A percentile compares a stretch with the other conserved stretches of the same genome.
phyloP scores from a whole-genome alignment of 306 rosid species.

The Vigna unguiculata region DNA sequence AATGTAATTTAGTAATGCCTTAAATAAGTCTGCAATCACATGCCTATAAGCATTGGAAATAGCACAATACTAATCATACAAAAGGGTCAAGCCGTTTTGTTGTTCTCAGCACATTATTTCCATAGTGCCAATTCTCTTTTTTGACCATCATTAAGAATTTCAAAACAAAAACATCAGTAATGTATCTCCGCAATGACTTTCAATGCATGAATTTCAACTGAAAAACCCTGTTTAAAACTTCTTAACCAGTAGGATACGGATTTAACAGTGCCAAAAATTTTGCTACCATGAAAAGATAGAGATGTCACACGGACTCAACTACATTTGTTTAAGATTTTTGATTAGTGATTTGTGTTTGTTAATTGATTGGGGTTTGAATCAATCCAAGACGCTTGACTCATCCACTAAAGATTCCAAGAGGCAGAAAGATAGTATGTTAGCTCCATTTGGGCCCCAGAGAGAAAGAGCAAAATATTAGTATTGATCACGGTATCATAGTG shows the following conservation, averaged over 20 bases:
- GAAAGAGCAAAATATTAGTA: conserved; percentile 32
- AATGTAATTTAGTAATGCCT: conserved; percentile 22
- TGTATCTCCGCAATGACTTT: too few species aligned
- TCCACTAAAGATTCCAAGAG: conserved; percentile 67
- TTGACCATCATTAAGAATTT: too few species aligned
- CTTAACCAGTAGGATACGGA: too few species aligned
- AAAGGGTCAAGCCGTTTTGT: conserved; percentile 62
- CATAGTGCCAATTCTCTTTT: conserved; percentile 31
- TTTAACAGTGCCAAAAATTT: conserved; percentile 29
- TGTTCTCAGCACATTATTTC: conserved; percentile 56
- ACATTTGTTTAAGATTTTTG: conserved; percentile 35
- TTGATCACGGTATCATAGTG: conserved; percentile 52
- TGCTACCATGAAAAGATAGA: conserved; percentile 44
- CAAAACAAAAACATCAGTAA: too few species aligned
- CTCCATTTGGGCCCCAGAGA: conserved; percentile 60
- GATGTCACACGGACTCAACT: conserved; percentile 41
- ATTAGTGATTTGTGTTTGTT: conserved; percentile 44
- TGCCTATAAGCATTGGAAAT: conserved; percentile 80
- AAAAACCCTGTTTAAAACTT: too few species aligned
- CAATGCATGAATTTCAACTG: too few species aligned
- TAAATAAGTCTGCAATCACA: conserved; percentile 54
- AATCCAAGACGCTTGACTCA: conserved; percentile 72
- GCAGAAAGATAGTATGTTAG: conserved; percentile 51
- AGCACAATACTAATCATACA: conserved; percentile 65
- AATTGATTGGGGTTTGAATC: conserved; percentile 59